A percentile compares a stretch with the other conserved stretches of the same genome.
These are phyloP conservation scores for Ulota crispa DNA, from an alignment of 225 moss, liverwort and hornwort species.

Conservation along the genomic window DNA sequence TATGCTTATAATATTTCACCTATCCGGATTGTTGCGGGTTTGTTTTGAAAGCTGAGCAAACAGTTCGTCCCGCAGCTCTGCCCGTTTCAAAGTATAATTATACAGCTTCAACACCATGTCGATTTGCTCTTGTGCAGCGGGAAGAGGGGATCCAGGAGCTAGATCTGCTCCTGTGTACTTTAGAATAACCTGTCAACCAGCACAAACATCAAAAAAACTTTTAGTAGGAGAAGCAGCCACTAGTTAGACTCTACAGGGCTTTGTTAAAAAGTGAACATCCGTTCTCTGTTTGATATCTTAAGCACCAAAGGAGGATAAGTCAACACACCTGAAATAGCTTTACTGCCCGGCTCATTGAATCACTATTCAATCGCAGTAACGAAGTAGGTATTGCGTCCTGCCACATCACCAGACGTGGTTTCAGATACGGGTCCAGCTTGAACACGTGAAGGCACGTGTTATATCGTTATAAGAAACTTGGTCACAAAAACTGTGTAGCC, in stretches of 20 bases:
- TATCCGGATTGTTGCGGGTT: constrained; percentile 88
- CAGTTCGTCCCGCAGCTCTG: constrained; percentile 91
- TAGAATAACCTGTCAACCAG: constrained; percentile 62
- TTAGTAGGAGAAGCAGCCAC: constrained; percentile 3
- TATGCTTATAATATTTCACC: constrained; percentile 30
- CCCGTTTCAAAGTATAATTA: constrained; percentile 84
- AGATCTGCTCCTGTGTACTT: constrained; percentile 83
- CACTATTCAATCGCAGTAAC: constrained; percentile 77
- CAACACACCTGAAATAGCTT: constrained; percentile 74
- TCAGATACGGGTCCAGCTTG: constrained; percentile 15
- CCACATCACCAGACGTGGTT: constrained; percentile 12
- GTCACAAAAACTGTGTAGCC: neutral
- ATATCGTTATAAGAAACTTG: neutral
- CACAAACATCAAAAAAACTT: neutral
- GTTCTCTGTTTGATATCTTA: neutral
- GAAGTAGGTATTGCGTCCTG: constrained; percentile 95
- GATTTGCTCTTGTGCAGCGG: constrained; percentile 81
- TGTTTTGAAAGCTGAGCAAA: constrained; percentile 91
- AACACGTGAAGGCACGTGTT: neutral
- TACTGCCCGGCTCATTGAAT: constrained; percentile 82
- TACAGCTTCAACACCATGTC: constrained; percentile 83
- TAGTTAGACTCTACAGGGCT: neutral
- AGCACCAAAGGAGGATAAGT: neutral
- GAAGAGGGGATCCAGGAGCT: constrained; percentile 53
- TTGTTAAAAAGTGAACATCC: neutral